Conservation (phyloP, 768 basidiomycete genomes). For the Mycena rosella region DNA sequence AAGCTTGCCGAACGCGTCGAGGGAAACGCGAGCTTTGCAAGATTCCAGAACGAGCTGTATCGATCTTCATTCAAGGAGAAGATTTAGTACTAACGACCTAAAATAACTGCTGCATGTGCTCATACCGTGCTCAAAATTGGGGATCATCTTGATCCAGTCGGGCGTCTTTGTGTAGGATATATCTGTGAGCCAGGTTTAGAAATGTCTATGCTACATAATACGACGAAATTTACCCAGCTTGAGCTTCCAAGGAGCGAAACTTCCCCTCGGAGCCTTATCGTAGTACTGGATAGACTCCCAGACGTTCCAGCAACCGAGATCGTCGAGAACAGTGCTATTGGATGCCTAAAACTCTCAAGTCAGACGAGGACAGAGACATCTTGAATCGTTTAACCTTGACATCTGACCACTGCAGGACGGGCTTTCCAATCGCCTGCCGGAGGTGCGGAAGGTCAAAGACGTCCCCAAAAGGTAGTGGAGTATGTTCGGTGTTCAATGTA, state of each 20-base stretch:
- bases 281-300: constrained; percentile 31
- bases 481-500: constrained; percentile 26
- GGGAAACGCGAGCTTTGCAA: constrained; percentile 38
- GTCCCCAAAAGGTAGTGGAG: constrained; percentile 45
- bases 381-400: constrained; percentile 43
- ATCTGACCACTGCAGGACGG: constrained; percentile 53
- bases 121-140: constrained; percentile 33
- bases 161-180: constrained; percentile 42
- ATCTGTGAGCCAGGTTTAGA: constrained; percentile 18
- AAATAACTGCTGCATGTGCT: too few species aligned
- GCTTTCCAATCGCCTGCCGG: constrained; percentile 42
- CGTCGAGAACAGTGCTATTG: constrained; percentile 25
- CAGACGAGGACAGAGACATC: neutral
- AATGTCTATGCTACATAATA: neutral
- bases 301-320: constrained; percentile 52
- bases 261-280: constrained; percentile 34
- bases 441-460: constrained; percentile 51
- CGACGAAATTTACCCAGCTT: constrained; percentile 23
- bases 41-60: constrained; percentile 40
- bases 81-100: too few species aligned
- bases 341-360: neutral
- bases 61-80: too few species aligned
- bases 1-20: constrained; percentile 29
- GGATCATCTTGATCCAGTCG: constrained; percentile 37
- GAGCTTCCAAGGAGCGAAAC: constrained; percentile 34